Conservation (phyloP, 73 alveolate species). For the Uronychia binucleata region DNA sequence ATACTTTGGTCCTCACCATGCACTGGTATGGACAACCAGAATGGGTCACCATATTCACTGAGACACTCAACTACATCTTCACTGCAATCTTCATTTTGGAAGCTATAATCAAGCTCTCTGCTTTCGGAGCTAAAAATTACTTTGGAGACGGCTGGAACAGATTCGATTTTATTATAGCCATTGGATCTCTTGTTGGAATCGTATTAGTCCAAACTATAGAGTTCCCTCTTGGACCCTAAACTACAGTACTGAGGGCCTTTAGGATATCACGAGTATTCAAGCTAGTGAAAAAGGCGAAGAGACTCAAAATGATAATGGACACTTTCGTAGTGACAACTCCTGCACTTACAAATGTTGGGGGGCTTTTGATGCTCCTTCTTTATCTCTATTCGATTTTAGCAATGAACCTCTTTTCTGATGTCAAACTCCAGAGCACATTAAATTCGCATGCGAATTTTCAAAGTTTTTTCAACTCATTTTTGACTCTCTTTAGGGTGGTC, state of each 20-base stretch:
- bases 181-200: slow-evolving; percentile 20
- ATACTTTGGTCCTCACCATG: slow-evolving; percentile 28
- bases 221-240: slow-evolving; percentile 7
- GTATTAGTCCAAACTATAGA: background rate
- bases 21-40: slow-evolving; percentile 16
- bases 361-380: slow-evolving; percentile 45
- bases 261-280: slow-evolving; percentile 24
- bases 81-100: slow-evolving; percentile 54
- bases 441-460: slow-evolving; percentile 42
- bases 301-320: slow-evolving; percentile 7
- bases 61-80: slow-evolving; percentile 13
- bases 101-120: slow-evolving; percentile 61
- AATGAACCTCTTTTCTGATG: slow-evolving; percentile 38
- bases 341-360: slow-evolving; percentile 64
- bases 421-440: slow-evolving; percentile 24
- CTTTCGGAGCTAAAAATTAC: slow-evolving; percentile 36
- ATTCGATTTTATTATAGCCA: slow-evolving; percentile 52
- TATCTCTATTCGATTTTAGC: slow-evolving; percentile 50
- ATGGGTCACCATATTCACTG: background rate
- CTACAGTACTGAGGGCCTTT: slow-evolving; percentile 32
- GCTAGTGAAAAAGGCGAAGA: slow-evolving; percentile 17
- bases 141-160: slow-evolving; percentile 53
- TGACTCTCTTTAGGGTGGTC: slow-evolving; percentile 44
- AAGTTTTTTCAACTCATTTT: slow-evolving; percentile 51
- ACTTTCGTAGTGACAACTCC: slow-evolving; percentile 49